Conservation (phyloP, 139 green algal species). For the Chlorella sp. region DNA sequence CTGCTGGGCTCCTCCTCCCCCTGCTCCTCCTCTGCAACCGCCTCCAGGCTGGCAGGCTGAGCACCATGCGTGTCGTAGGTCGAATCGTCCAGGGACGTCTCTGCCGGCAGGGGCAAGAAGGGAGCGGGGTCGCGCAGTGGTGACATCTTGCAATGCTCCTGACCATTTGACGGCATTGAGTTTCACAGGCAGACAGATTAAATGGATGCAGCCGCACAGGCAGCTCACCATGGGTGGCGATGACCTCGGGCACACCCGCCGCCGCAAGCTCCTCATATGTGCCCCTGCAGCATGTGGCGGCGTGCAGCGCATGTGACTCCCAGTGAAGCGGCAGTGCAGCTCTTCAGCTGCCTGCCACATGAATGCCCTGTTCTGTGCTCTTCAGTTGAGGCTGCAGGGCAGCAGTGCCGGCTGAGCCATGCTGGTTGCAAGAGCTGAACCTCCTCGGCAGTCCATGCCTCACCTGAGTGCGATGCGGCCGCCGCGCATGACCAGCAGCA, state of each 20-base stretch:
- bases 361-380: too few species aligned
- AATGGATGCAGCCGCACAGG: too few species aligned
- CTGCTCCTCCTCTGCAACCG: not conserved
- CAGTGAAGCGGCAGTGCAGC: too few species aligned
- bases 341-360: too few species aligned
- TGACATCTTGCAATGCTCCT: too few species aligned
- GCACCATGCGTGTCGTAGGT: constrained; percentile 37
- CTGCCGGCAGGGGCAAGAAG: constrained; percentile 12
- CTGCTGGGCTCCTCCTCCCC: not conserved
- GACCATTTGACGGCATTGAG: too few species aligned
- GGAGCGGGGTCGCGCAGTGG: not conserved
- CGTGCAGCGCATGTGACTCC: not conserved
- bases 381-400: too few species aligned
- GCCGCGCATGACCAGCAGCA: constrained; percentile 76
- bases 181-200: too few species aligned
- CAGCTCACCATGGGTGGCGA: constrained; percentile 20
- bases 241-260: constrained; percentile 57
- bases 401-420: too few species aligned
- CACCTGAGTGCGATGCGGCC: constrained; percentile 54
- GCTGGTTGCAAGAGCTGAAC: too few species aligned
- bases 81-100: constrained; percentile 46
- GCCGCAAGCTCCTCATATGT: constrained; percentile 65
- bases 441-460: too few species aligned
- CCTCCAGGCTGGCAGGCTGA: not conserved
- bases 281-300: constrained; percentile 44